These are phyloP conservation scores for Lactuca saligna DNA, from an alignment of 129 eudicot genomes.

Conservation along the genomic window DNA sequence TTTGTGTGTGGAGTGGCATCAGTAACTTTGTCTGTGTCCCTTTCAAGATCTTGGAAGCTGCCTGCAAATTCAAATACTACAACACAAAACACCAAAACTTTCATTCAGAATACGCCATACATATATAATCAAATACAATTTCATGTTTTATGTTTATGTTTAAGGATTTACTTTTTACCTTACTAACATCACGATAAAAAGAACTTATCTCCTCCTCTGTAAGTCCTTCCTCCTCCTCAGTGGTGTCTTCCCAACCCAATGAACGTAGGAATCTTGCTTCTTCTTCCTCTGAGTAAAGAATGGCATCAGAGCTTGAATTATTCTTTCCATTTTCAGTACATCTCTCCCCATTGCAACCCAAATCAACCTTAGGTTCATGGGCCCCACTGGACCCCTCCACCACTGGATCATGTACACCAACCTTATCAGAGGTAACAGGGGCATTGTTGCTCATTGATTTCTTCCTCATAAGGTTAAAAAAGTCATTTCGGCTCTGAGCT, in stretches of 20 bases:
- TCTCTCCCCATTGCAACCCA: slow-evolving; percentile 35
- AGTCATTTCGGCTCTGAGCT: slow-evolving; percentile 85
- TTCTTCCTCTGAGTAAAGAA: slow-evolving; percentile 68
- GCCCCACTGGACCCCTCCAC: slow-evolving; percentile 25
- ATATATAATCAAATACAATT: too few species aligned
- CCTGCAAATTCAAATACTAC: slow-evolving; percentile 61
- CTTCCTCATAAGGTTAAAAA: slow-evolving; percentile 81
- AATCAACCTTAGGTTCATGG: slow-evolving; percentile 28
- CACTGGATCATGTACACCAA: slow-evolving; percentile 27
- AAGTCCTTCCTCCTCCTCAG: slow-evolving; percentile 81
- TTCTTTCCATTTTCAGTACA: slow-evolving; percentile 36
- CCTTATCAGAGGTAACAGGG: slow-evolving; percentile 32
- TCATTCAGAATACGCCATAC: not conserved
- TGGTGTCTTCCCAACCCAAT: slow-evolving; percentile 88
- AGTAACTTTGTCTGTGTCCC: slow-evolving; percentile 42
- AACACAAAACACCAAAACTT: slow-evolving; percentile 12
- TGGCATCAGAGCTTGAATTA: slow-evolving; percentile 31
- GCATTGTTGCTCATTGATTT: slow-evolving; percentile 51
- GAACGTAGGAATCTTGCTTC: slow-evolving; percentile 83
- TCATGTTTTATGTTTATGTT: too few species aligned
- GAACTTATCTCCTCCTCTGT: slow-evolving; percentile 93
- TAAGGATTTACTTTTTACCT: slow-evolving; percentile 35
- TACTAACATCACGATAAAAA: slow-evolving; percentile 57
- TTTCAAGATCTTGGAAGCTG: slow-evolving; percentile 42
- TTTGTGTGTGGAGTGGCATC: slow-evolving; percentile 36